Evolutionary conservation across 805 yeast genomes (phyloP).

Genomic region (Scheffersomyces stipitis): DNA sequence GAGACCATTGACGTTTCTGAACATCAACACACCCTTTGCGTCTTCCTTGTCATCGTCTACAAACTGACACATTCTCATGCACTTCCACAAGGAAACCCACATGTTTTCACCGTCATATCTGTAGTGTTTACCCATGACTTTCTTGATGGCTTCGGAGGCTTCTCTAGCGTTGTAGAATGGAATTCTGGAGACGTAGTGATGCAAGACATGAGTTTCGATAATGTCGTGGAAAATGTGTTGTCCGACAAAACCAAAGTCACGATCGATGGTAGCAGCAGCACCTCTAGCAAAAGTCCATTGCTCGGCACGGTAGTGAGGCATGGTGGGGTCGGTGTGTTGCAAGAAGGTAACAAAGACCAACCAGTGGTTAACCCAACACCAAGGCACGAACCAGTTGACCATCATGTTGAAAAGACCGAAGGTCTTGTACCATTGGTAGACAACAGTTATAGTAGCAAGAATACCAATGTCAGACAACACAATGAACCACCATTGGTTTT

Average conservation of each 20-base stretch:
- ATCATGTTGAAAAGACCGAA: conserved; percentile 64
- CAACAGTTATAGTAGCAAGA: conserved; percentile 46
- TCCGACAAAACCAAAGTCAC: conserved; percentile 81
- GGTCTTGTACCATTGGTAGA: conserved; percentile 59
- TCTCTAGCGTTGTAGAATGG: conserved; percentile 87
- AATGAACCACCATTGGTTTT: conserved; percentile 69
- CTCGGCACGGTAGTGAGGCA: conserved; percentile 75
- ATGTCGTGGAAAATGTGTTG: conserved; percentile 80
- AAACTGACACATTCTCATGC: conserved; percentile 65
- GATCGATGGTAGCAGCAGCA: conserved; percentile 85
- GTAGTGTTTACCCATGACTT: conserved; percentile 85
- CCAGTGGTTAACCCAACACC: conserved; percentile 85
- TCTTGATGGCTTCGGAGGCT: conserved; percentile 74
- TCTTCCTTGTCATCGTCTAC: conserved; percentile 75
- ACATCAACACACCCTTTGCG: conserved; percentile 70
- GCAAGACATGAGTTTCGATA: conserved; percentile 87
- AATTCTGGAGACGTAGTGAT: conserved; percentile 79
- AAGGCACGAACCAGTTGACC: conserved; percentile 75
- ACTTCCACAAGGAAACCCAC: conserved; percentile 66
- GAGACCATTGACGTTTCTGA: conserved; percentile 62
- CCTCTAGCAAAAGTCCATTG: conserved; percentile 89
- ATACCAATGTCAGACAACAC: conserved; percentile 75
- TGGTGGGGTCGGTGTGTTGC: conserved; percentile 76
- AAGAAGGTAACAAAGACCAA: conserved; percentile 80
- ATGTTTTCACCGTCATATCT: conserved; percentile 65